phyloP scores from a whole-genome alignment of 2,329 filamentous ascomycete species.

The Penicillium olsonii region DNA sequence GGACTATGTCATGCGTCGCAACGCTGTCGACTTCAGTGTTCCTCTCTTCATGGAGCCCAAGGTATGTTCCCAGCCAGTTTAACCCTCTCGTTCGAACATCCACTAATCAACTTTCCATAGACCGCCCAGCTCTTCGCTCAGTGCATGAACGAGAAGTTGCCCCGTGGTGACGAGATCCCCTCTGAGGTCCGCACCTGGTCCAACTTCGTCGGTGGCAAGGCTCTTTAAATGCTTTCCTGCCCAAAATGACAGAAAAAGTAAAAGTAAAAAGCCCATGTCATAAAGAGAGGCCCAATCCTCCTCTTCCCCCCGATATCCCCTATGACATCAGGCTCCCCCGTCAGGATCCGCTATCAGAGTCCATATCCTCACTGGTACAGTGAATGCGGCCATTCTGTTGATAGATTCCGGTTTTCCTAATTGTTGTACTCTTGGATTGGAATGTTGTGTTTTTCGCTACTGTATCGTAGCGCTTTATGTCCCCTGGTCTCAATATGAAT shows the following conservation, averaged over 20 bases:
- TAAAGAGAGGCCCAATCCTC: slow-evolving; percentile 1
- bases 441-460: slow-evolving; percentile 10
- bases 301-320: slow-evolving; percentile 9
- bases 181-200: slow-evolving; percentile 92
- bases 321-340: slow-evolving; percentile 8
- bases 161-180: slow-evolving; percentile 83
- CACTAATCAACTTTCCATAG: slow-evolving; percentile 50
- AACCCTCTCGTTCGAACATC: background rate
- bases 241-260: slow-evolving; percentile 16
- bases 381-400: slow-evolving; percentile 29
- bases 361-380: slow-evolving; percentile 25
- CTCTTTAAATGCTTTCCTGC: slow-evolving; percentile 40
- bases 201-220: slow-evolving; percentile 79
- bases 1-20: slow-evolving; percentile 97
- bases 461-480: slow-evolving; percentile 1
- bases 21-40: slow-evolving; percentile 97
- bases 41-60: slow-evolving; percentile 98
- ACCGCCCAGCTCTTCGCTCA: slow-evolving; percentile 94
- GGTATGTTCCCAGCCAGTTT: slow-evolving; percentile 56
- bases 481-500: background rate
- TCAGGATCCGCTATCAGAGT: slow-evolving; percentile 3
- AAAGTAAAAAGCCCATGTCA: slow-evolving; percentile 10
- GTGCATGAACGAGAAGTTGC: slow-evolving; percentile 96
- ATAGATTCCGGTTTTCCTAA: slow-evolving; percentile 27
- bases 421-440: slow-evolving; percentile 10